Evolutionary conservation across 179 eudicot genomes (phyloP).

Genomic region (Sideroxylon spinosum): DNA sequence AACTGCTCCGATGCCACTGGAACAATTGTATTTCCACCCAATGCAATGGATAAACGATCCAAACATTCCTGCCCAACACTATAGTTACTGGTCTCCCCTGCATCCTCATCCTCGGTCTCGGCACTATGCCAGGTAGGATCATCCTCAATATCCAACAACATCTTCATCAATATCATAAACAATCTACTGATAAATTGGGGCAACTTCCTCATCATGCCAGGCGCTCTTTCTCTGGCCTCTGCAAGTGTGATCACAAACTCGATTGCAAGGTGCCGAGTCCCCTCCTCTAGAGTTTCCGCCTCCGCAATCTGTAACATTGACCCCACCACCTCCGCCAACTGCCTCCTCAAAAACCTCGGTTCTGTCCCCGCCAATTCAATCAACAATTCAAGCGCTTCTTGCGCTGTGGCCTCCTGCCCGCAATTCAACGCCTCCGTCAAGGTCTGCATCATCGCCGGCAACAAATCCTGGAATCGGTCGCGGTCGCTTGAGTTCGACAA

Average conservation of each 20-base stretch:
- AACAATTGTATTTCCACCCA: slow-evolving; percentile 88
- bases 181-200: slow-evolving; percentile 83
- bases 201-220: slow-evolving; percentile 97
- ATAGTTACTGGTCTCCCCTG: slow-evolving; percentile 84
- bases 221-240: slow-evolving; percentile 90
- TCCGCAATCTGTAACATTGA: slow-evolving; percentile 92
- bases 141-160: slow-evolving; percentile 86
- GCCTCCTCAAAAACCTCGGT: slow-evolving; percentile 85
- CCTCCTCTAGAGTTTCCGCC: slow-evolving; percentile 80
- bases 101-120: slow-evolving; percentile 79
- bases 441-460: slow-evolving; percentile 89
- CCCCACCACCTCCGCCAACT: slow-evolving; percentile 79
- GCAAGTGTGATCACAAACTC: slow-evolving; percentile 89
- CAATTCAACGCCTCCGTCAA: slow-evolving; percentile 77
- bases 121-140: slow-evolving; percentile 84
- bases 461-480: slow-evolving; percentile 82
- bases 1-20: slow-evolving; percentile 87
- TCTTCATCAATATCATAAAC: slow-evolving; percentile 72
- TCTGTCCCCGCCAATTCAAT: slow-evolving; percentile 92
- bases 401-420: slow-evolving; percentile 83
- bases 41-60: slow-evolving; percentile 75
- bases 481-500: slow-evolving; percentile 52
- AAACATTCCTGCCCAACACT: slow-evolving; percentile 91
- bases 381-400: slow-evolving; percentile 83
- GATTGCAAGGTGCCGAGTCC: slow-evolving; percentile 74